A percentile compares a stretch with the other conserved stretches of the same genome.
phyloP scores from a whole-genome alignment of 805 yeast species.

The Blastobotrys terrestris region DNA sequence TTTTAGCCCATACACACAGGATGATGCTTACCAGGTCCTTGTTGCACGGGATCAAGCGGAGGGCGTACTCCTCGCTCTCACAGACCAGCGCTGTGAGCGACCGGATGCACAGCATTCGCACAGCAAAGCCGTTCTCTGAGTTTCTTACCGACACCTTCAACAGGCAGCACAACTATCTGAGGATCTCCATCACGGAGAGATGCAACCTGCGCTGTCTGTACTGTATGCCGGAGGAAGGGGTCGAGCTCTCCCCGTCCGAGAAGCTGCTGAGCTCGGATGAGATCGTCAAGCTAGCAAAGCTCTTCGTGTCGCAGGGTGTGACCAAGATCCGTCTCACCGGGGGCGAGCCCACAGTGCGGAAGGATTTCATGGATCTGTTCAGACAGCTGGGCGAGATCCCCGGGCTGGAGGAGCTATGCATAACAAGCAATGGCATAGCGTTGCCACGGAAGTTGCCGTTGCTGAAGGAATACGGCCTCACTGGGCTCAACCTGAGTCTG shows the following conservation, averaged over 20 bases:
- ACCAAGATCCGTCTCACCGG: slow-evolving; percentile 47
- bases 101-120: neutral
- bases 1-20: neutral
- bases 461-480: slow-evolving; percentile 39
- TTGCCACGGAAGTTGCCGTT: slow-evolving; percentile 42
- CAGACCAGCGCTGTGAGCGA: neutral
- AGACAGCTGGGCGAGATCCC: slow-evolving; percentile 31
- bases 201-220: slow-evolving; percentile 43
- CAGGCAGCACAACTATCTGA: slow-evolving; percentile 43
- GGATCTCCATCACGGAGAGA: slow-evolving; percentile 47
- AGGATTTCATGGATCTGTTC: slow-evolving; percentile 43
- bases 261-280: slow-evolving; percentile 40
- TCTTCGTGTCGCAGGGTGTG: slow-evolving; percentile 47
- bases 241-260: slow-evolving; percentile 40
- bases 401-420: slow-evolving; percentile 43
- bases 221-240: slow-evolving; percentile 55
- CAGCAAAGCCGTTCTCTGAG: slow-evolving; percentile 4
- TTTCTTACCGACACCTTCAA: slow-evolving; percentile 35
- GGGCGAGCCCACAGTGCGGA: slow-evolving; percentile 51
- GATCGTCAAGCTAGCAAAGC: slow-evolving; percentile 37
- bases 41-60: neutral
- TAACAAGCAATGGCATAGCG: slow-evolving; percentile 49
- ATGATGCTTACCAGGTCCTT: neutral
- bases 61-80: neutral
- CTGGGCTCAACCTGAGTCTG: slow-evolving; percentile 42